Conservation (phyloP, 2,329 filamentous ascomycete species). For the Annulohypoxylon truncatum region DNA sequence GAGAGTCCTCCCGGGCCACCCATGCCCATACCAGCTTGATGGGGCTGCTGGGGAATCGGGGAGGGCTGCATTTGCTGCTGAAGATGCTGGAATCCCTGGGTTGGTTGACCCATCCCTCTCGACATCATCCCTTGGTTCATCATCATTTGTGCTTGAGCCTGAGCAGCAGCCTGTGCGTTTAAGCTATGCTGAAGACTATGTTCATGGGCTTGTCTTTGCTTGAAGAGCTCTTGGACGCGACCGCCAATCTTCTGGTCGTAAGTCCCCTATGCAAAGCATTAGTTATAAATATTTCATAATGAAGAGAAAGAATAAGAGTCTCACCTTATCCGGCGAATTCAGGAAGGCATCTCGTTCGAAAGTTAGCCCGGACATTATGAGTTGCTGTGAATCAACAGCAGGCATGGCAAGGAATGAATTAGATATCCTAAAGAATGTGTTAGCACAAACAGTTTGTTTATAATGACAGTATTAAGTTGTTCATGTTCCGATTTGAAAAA, state of each 20-base stretch:
- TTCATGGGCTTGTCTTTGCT: constrained; percentile 63
- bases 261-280: constrained; percentile 53
- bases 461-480: background rate
- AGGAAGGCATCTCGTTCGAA: constrained; percentile 63
- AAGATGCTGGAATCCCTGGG: constrained; percentile 67
- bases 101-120: constrained; percentile 61
- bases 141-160: constrained; percentile 59
- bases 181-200: constrained; percentile 62
- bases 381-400: constrained; percentile 55
- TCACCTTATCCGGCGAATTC: constrained; percentile 62
- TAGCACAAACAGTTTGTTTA: constrained; percentile 2
- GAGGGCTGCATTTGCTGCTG: constrained; percentile 69
- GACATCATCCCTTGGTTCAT: constrained; percentile 67
- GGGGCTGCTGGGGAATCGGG: constrained; percentile 61
- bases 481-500: background rate
- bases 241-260: constrained; percentile 62
- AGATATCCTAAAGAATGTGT: constrained; percentile 57
- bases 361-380: constrained; percentile 56
- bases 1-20: constrained; percentile 52
- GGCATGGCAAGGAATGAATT: constrained; percentile 62
- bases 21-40: constrained; percentile 57
- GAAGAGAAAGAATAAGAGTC: constrained; percentile 19
- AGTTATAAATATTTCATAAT: constrained; percentile 1
- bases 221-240: constrained; percentile 62
- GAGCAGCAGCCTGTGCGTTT: constrained; percentile 57